Conservation (phyloP, 108 stramenopile genomes). For the Fragilariopsis cylindrus region DNA sequence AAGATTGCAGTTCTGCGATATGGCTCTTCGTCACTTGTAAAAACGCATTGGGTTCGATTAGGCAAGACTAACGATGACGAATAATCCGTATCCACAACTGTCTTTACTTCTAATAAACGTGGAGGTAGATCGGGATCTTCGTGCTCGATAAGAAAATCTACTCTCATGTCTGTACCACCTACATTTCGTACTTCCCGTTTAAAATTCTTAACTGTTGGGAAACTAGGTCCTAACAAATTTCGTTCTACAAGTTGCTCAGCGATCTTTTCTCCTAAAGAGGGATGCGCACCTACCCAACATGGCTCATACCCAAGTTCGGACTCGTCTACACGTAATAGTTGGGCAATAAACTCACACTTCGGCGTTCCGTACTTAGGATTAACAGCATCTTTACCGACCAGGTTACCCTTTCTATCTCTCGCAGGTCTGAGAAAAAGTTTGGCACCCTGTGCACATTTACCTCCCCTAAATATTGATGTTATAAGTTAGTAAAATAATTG, state of each 20-base stretch:
- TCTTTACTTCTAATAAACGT: conserved; percentile 59
- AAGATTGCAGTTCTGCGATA: conserved; percentile 60
- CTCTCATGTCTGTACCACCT: conserved; percentile 43
- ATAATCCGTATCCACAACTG: conserved; percentile 68
- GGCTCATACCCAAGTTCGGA: conserved; percentile 36
- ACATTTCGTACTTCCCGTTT: conserved; percentile 41
- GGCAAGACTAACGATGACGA: conserved; percentile 2
- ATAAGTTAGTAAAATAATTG: conserved; percentile 28
- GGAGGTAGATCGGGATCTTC: conserved; percentile 28
- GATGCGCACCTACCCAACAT: conserved; percentile 65
- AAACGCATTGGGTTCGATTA: conserved; percentile 41
- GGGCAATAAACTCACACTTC: conserved; percentile 56
- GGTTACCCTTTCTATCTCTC: conserved; percentile 47
- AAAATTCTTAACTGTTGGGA: conserved; percentile 33
- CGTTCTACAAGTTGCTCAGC: conserved; percentile 40
- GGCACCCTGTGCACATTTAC: conserved; percentile 50
- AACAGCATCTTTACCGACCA: conserved; percentile 46
- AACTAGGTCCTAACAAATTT: conserved; percentile 38
- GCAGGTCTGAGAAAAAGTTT: conserved; percentile 42
- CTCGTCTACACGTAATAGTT: conserved; percentile 50
- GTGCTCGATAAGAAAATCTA: conserved; percentile 47
- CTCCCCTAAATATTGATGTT: conserved; percentile 22
- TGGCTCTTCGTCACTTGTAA: conserved; percentile 26
- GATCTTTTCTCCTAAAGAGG: conserved; percentile 56
- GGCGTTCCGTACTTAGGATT: conserved; percentile 56